Evolutionary conservation across 192 early-diverging fungal species (phyloP), one percentile per base, ranked within the genome.

Genomic region (Umbelopsis isabellina): DNA sequence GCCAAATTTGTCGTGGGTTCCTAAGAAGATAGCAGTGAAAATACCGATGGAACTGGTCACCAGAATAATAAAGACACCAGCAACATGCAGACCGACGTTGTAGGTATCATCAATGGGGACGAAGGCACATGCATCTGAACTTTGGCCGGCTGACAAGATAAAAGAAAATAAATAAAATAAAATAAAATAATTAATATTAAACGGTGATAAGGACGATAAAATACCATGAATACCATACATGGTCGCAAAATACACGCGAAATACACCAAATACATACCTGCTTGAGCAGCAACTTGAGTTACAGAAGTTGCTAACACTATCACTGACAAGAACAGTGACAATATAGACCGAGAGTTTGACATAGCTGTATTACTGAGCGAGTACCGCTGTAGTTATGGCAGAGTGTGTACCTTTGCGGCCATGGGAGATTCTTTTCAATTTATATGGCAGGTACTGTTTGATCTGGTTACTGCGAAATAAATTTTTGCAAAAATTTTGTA

Each of bases 41-140:
- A 49, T 13, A 47, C 67, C 67, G 23, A 68, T 44, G 15, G 46
- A 47, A 35, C 45, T 47, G 12, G 46, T 48, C 16, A 48, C 49
- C 22, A 68, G 12, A 25, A 68, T 50, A 50, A 68, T 68, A 23
- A 68, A 68, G 21, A 68, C 46, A 11, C 67, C 67, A 33, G 20
- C 67, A 68, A 68, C 23, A 12, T 68, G 67, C 16, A 68, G 46
- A 18, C 67, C 67, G n/a, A 68, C 15, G 27, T 47, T 15, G 49
- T 68, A 68, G 2, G 64, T 41, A n/a, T 11, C 15, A 22, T 41
- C 64, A 65, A 65, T 41, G 25, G 37, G 37, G 3, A 22, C 64
- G 44, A 21, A 37, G 21, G 64, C 64, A 41, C 64, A 65, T 3
- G 64, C 33, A 44, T 65, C 64, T 21, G 64, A 13, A 22, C 35